phyloP scores from a whole-genome alignment of 2,329 filamentous ascomycete species.

The Botryotinia calthae region DNA sequence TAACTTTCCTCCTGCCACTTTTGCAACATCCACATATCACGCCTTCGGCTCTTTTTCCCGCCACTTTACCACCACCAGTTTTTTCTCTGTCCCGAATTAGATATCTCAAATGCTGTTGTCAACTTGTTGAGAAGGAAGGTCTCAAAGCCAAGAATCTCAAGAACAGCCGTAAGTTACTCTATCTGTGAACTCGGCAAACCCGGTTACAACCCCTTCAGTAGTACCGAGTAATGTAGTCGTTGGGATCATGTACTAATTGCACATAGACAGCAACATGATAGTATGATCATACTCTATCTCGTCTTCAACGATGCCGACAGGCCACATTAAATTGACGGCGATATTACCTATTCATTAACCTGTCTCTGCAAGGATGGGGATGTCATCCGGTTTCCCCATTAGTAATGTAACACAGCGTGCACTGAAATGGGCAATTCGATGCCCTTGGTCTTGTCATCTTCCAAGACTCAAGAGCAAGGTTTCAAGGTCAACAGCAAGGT shows the following conservation, averaged over 20 bases:
- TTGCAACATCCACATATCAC: background rate
- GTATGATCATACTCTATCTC: background rate
- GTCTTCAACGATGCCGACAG: conserved; percentile 5
- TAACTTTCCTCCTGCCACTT: conserved; percentile 4
- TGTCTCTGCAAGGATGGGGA: background rate
- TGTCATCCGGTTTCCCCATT: background rate
- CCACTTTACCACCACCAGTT: background rate
- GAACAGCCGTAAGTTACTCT: conserved; percentile 3
- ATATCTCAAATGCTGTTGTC: background rate
- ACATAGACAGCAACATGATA: background rate
- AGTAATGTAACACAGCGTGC: background rate
- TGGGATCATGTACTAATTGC: conserved; percentile 7
- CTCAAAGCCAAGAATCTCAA: background rate
- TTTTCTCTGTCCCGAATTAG: background rate
- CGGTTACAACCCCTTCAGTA: background rate
- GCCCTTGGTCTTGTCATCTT: background rate
- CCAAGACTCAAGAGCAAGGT: conserved; percentile 5
- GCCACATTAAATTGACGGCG: background rate
- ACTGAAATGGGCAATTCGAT: background rate
- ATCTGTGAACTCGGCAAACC: background rate
- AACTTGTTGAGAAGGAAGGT: background rate
- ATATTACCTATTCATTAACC: conserved; percentile 6
- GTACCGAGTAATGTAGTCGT: conserved; percentile 8
- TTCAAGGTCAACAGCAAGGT: background rate
- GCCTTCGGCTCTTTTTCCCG: background rate